Evolutionary conservation across 2,329 filamentous ascomycete species (phyloP).

Genomic region (Ophiocordyceps camponoti-leonardi): DNA sequence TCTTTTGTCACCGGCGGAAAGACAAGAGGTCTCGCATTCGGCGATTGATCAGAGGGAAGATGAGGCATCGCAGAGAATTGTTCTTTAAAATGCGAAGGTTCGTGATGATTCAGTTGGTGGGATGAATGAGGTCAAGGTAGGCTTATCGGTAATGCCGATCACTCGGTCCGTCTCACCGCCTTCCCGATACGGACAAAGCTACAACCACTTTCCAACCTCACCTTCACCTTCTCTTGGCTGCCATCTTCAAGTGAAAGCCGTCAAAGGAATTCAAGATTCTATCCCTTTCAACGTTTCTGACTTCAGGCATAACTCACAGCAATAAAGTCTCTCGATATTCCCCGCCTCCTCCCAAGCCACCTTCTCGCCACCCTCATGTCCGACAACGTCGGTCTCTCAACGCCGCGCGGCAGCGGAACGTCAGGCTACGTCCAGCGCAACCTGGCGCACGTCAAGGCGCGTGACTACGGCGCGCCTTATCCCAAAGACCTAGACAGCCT

Average conservation of each 20-base stretch:
- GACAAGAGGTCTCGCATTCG: slow-evolving; percentile 21
- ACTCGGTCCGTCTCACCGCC: slow-evolving; percentile 7
- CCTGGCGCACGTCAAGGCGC: slow-evolving; percentile 70
- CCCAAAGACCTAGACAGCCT: slow-evolving; percentile 50
- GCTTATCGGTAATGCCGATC: slow-evolving; percentile 10
- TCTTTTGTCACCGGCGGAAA: slow-evolving; percentile 74
- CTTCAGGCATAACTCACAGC: not conserved
- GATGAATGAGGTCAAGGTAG: not conserved
- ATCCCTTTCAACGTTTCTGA: too few species aligned
- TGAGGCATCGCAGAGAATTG: slow-evolving; percentile 15
- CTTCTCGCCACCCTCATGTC: slow-evolving; percentile 46
- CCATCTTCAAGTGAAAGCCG: too few species aligned
- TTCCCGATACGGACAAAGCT: not conserved
- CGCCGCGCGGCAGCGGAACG: slow-evolving; percentile 85
- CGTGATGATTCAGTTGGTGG: not conserved
- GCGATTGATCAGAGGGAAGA: slow-evolving; percentile 7
- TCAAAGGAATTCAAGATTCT: too few species aligned
- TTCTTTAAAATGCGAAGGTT: too few species aligned
- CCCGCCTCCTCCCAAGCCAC: not conserved
- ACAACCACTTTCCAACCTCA: not conserved
- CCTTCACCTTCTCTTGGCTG: too few species aligned
- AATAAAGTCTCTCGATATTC: not conserved
- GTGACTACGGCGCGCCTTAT: slow-evolving; percentile 67
- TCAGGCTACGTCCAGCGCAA: slow-evolving; percentile 97
- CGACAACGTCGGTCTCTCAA: slow-evolving; percentile 90